Evolutionary conservation across 306 rosid species (phyloP), one percentile per base, ranked within the genome.

Genomic region (Hippophae tibetana): DNA sequence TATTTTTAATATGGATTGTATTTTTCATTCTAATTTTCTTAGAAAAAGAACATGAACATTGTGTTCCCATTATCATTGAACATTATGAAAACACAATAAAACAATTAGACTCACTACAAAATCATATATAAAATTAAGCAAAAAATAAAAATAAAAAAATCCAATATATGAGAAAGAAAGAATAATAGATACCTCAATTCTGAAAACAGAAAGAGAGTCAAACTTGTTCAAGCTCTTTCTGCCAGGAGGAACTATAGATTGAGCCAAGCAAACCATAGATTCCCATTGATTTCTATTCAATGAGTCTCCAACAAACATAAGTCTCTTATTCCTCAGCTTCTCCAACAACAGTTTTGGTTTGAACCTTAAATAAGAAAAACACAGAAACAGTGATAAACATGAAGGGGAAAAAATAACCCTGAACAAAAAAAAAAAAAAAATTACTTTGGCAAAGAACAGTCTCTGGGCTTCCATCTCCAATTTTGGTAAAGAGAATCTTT

Each of bases 391-490:
- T 9, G 6, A 11, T 25, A 9, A 55, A 6, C 5, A 1, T 58
- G 12, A 38, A 13, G 11, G 56, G 2, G 3, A 43, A 42, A 1
- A 26, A 59, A 10, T 10, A 54, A 8, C 23, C 27, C 40, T 31
- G 5, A 43, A 55, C 10, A 2, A 10, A 65, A 5, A 8, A 7
- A 13, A 6, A 3, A 43, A 23, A 43, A 23, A 47, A 45, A 53
- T 14, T 82, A 90, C 98, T 80, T 83, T 9, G 96, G 98, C 72
- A 92, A 69, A 76, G 90, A 85, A 55, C 98, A 92, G 23, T 78
- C 89, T 79, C 78, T 81, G 13, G 98, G 98, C 11, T 92, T 89
- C 98, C 98, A 92, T 51, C 73, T 92, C 98, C 98, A 92, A n/a
- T 75, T 86, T 69, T 92, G 98, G 58, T 78, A 92, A 25, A 73